Conservation (phyloP, 352 stramenopile species). For the Phytophthora quininea region DNA sequence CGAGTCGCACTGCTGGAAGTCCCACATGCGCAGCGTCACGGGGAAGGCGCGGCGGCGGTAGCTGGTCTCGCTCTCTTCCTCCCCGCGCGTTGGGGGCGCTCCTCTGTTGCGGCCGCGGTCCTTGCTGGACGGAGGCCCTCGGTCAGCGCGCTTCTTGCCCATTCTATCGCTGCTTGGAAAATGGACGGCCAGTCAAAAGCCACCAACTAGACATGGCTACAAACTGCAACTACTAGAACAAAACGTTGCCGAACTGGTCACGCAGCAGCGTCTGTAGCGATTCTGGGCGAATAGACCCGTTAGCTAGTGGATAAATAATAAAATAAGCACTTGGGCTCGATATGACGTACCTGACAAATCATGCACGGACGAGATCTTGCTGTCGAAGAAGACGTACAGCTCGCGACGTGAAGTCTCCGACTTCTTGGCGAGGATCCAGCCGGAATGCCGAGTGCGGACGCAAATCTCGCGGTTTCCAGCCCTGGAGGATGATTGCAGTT, state of each 20-base stretch:
- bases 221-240: constrained; percentile 38
- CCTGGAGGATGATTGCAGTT: constrained; percentile 38
- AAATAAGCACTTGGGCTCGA: background rate
- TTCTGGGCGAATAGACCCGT: constrained; percentile 35
- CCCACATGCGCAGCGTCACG: constrained; percentile 93
- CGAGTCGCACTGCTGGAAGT: constrained; percentile 96
- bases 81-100: constrained; percentile 29
- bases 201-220: background rate
- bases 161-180: constrained; percentile 6
- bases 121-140: constrained; percentile 24
- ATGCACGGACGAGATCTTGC: constrained; percentile 57
- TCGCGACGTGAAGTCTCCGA: constrained; percentile 51
- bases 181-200: too few species aligned
- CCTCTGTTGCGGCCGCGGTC: constrained; percentile 11
- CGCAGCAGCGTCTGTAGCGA: constrained; percentile 48
- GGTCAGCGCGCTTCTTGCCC: constrained; percentile 39
- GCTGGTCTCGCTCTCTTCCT: constrained; percentile 70
- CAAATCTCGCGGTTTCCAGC: constrained; percentile 52
- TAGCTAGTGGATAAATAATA: background rate
- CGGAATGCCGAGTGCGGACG: constrained; percentile 58
- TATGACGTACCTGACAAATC: constrained; percentile 54
- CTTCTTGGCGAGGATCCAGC: constrained; percentile 64
- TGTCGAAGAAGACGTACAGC: constrained; percentile 69
- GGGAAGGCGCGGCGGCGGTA: constrained; percentile 79
- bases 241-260: constrained; percentile 62